Conservation (phyloP, 441 rosid species). For the Corymbia citriodora region DNA sequence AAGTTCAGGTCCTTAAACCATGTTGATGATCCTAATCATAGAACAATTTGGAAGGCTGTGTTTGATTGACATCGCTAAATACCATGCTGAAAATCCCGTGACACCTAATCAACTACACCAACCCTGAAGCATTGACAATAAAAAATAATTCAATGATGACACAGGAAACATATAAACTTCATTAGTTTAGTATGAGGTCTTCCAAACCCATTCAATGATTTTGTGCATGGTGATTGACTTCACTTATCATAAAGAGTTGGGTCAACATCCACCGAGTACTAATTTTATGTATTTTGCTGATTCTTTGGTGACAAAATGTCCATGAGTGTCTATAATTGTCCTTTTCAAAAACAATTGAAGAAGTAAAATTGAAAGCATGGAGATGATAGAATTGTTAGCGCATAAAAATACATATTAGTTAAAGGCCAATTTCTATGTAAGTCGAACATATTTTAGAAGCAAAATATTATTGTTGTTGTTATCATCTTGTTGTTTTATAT, state of each 20-base stretch:
- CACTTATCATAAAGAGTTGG: background rate
- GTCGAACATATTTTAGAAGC: background rate
- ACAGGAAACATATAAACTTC: background rate
- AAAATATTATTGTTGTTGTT: background rate
- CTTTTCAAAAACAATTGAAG: background rate
- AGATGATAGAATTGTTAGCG: background rate
- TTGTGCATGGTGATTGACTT: background rate
- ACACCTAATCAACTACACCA: background rate
- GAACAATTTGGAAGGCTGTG: background rate
- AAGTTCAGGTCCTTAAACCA: background rate
- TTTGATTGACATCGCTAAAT: background rate
- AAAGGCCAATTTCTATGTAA: background rate
- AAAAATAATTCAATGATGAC: background rate
- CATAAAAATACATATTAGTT: background rate
- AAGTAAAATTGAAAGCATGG: background rate
- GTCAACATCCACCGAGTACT: background rate
- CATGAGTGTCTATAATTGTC: background rate
- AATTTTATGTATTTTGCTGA: background rate
- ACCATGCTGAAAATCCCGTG: background rate
- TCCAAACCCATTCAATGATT: background rate
- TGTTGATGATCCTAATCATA: background rate
- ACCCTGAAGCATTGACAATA: background rate
- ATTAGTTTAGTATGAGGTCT: background rate
- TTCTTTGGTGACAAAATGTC: background rate
- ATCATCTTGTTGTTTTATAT: no score